Conservation (phyloP, 805 yeast species). For the Vanderwaltozyma polyspora region DNA sequence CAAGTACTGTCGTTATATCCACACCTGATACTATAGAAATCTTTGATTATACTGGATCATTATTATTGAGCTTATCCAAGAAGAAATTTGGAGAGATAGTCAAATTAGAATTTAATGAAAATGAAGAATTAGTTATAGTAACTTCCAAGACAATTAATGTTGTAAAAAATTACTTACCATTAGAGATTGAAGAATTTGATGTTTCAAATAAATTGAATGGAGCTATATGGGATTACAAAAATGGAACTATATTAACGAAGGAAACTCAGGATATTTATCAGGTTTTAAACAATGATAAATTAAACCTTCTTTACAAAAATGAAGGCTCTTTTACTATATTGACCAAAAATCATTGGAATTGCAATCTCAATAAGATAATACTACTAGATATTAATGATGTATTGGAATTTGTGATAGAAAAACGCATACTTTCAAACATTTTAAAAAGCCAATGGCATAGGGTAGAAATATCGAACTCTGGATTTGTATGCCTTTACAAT, state of each 20-base stretch:
- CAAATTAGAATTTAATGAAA: conserved; percentile 14
- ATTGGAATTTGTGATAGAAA: conserved; percentile 6
- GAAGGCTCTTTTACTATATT: conserved; percentile 14
- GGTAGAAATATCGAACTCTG: conserved; percentile 16
- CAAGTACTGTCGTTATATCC: conserved; percentile 33
- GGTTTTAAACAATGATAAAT: conserved; percentile 1
- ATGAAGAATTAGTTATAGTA: conserved; percentile 12
- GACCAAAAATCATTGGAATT: conserved; percentile 23
- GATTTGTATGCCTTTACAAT: conserved; percentile 40
- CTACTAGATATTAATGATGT: conserved; percentile 19
- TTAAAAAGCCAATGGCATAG: conserved; percentile 18
- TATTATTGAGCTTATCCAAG: conserved; percentile 5
- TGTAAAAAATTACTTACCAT: conserved; percentile 13
- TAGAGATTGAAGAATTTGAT: conserved; percentile 7
- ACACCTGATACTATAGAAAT: conserved; percentile 23
- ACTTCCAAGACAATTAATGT: conserved; percentile 9
- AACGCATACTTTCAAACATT: conserved; percentile 1
- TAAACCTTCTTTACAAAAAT: conserved; percentile 11
- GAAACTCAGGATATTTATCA: conserved; percentile 16
- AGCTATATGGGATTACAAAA: conserved; percentile 23
- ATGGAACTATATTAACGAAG: conserved; percentile 11
- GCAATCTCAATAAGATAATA: conserved; percentile 10
- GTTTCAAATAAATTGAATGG: conserved; percentile 12
- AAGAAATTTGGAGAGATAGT: conserved; percentile 9
- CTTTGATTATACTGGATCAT: conserved; percentile 29